These are phyloP conservation scores for Albatrellus ellisii DNA, from an alignment of 768 basidiomycete genomes.

Conservation along the genomic window DNA sequence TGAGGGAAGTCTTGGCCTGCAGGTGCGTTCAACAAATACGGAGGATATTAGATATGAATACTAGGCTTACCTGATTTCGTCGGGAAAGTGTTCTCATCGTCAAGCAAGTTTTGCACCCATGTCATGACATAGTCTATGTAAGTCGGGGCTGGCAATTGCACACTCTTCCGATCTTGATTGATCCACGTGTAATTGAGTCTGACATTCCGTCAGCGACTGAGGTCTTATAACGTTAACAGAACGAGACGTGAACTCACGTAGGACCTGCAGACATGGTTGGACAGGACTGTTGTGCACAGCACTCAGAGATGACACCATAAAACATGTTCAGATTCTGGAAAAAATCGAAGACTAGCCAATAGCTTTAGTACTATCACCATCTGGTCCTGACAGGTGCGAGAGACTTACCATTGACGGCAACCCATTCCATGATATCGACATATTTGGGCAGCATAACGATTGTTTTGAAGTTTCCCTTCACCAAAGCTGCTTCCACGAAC, in stretches of 20 bases:
- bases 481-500: constrained; percentile 89
- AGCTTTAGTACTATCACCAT: background rate
- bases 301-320: constrained; percentile 88
- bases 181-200: constrained; percentile 94
- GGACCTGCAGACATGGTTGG: constrained; percentile 86
- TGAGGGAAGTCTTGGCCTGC: constrained; percentile 79
- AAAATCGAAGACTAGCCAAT: constrained; percentile 77
- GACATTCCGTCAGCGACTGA: background rate
- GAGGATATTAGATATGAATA: background rate
- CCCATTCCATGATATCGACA: constrained; percentile 94
- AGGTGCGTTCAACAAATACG: background rate
- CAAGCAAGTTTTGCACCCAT: constrained; percentile 86
- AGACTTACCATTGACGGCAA: constrained; percentile 72
- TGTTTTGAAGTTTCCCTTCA: constrained; percentile 97
- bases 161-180: constrained; percentile 80
- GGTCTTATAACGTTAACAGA: background rate
- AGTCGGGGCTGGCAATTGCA: constrained; percentile 82
- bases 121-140: constrained; percentile 99
- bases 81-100: constrained; percentile 91
- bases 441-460: constrained; percentile 96
- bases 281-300: constrained; percentile 82
- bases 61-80: constrained; percentile 73
- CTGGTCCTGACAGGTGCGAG: constrained; percentile 18
- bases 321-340: constrained; percentile 96
- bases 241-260: constrained; percentile 36